Evolutionary conservation across 2,329 filamentous ascomycete species (phyloP).

Genomic region (Anisogramma anomala): DNA sequence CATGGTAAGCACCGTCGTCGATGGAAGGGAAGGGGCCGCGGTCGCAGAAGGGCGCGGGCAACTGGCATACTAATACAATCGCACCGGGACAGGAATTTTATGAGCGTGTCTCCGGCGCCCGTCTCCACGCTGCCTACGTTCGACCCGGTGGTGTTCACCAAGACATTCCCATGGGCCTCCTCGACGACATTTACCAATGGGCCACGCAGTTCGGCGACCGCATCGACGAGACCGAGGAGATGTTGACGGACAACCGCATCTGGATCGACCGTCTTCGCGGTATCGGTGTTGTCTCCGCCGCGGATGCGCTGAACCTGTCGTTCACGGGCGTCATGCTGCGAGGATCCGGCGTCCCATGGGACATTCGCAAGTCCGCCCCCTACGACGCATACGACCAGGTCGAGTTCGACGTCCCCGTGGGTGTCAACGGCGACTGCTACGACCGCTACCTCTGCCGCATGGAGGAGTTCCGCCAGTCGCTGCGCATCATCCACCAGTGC

Average conservation of each 20-base stretch:
- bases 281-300: slow-evolving; percentile 79
- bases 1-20: slow-evolving; percentile 57
- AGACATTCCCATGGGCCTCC: slow-evolving; percentile 82
- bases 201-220: slow-evolving; percentile 97
- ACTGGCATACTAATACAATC: slow-evolving; percentile 2
- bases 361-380: slow-evolving; percentile 90
- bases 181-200: slow-evolving; percentile 99
- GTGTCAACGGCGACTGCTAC: slow-evolving; percentile 96
- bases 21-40: no score
- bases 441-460: slow-evolving; percentile 98
- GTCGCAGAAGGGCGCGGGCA: neutral
- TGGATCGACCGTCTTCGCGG: slow-evolving; percentile 92
- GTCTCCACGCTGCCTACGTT: slow-evolving; percentile 93
- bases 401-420: slow-evolving; percentile 95
- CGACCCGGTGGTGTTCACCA: slow-evolving; percentile 93
- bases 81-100: slow-evolving; percentile 76
- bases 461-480: slow-evolving; percentile 97
- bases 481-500: slow-evolving; percentile 97
- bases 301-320: slow-evolving; percentile 91
- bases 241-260: slow-evolving; percentile 98
- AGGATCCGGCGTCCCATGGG: slow-evolving; percentile 90
- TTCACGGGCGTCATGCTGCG: slow-evolving; percentile 98
- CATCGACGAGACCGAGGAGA: slow-evolving; percentile 96
- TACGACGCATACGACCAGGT: slow-evolving; percentile 98
- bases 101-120: slow-evolving; percentile 94